Conservation (phyloP, 1,284 basidiomycete species). For the Boletus semigastroideus region DNA sequence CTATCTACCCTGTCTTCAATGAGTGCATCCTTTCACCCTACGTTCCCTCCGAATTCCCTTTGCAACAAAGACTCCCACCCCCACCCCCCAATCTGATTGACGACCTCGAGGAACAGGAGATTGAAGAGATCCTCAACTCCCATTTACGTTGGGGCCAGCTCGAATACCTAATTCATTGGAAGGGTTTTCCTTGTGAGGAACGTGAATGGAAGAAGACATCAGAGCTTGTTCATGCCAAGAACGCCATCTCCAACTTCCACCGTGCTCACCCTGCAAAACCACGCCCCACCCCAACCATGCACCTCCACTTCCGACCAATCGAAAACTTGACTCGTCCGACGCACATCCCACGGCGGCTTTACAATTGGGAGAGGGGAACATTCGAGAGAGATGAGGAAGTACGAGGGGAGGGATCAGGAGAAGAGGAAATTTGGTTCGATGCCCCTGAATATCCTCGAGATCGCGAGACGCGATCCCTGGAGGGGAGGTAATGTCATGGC, state of each 20-base stretch:
- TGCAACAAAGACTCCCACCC: neutral
- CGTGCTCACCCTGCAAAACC: neutral
- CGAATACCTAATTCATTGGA: slow-evolving; percentile 1
- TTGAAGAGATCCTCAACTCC: neutral
- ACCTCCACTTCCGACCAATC: neutral
- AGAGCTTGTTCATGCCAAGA: neutral
- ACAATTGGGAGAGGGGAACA: neutral
- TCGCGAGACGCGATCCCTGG: too few relatives aligned
- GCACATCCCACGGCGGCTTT: neutral
- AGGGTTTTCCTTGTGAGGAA: slow-evolving; percentile 3
- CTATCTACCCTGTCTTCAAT: slow-evolving; percentile 20
- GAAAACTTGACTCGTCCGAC: neutral
- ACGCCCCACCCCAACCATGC: neutral
- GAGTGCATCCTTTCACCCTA: slow-evolving; percentile 5
- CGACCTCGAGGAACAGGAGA: neutral
- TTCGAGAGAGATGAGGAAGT: neutral
- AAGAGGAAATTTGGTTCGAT: neutral
- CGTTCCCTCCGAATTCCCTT: slow-evolving; percentile 2
- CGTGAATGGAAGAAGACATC: slow-evolving; percentile 1
- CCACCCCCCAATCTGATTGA: neutral
- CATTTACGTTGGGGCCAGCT: accelerated
- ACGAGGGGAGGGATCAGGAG: neutral
- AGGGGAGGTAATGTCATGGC: too few relatives aligned
- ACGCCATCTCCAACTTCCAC: neutral
- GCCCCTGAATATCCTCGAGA: neutral